Evolutionary conservation across 306 rosid genomes (phyloP), one percentile per base, ranked within the genome.

Genomic region (Rosa chinensis): DNA sequence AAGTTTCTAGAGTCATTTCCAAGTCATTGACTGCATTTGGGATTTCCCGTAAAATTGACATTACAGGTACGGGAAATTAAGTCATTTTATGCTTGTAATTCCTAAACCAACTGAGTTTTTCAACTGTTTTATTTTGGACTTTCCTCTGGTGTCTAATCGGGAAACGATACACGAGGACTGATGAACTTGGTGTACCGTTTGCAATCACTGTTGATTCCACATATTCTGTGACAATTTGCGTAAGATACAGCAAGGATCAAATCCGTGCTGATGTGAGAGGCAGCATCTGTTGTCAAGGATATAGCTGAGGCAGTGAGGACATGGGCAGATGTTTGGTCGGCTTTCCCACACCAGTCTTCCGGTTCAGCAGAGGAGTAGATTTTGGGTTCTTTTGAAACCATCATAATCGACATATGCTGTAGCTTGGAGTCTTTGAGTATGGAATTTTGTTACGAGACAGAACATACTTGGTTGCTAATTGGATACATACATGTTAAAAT

Each of bases 161-260:
- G 49, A 96, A 89, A 80, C 85, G 97, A 18, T 96, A 93, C 49
- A 97, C 97, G 4, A 78, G 99, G 58, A 91, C 98, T 10, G 97
- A 96, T 77, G 97, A 96, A 67, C 91, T 96, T 35, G 99, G 96
- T 8, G 98, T 93, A 35, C 99, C 97, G 3, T 92, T 94, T 79
- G 93, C 93, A 5, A 77, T 92, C 79, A 89, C 97, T 0, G 92
- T 94, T 1, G 98, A 94, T 87, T 87, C 97, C 5, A 70, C 88
- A 32, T 14, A 92, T 1, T 84, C 97, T 0, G 97, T 89, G 79
- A 94, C 97, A 28, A 88, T 94, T 53, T 82, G 97, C 47, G 97
- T 90, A 82, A 90, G 97, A 77, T 97, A 94, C 81, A 92, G 89
- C 89, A 94, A 94, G 77, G 86, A 89, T 82, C 98, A 94, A 75